phyloP scores from a whole-genome alignment of 768 basidiomycete genomes.

The Guyanaporus albipodus region DNA sequence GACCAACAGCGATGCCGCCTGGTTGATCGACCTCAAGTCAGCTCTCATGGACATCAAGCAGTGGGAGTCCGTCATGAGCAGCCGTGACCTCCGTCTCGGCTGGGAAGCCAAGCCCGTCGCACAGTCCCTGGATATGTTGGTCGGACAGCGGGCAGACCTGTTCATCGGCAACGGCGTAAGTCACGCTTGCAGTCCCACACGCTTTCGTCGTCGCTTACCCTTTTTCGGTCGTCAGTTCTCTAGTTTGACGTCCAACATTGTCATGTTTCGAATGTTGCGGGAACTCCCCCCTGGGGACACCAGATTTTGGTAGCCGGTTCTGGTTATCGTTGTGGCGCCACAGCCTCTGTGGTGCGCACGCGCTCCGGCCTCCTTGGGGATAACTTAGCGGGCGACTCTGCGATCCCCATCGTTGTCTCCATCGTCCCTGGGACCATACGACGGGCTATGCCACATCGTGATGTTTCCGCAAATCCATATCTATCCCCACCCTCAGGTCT shows the following conservation, averaged over 20 bases:
- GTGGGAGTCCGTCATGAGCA: slow-evolving; percentile 52
- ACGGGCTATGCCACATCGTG: no score
- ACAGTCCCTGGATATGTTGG: slow-evolving; percentile 65
- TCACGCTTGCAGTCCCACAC: slow-evolving; percentile 8
- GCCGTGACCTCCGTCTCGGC: slow-evolving; percentile 48
- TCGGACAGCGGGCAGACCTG: slow-evolving; percentile 58
- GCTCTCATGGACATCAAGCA: slow-evolving; percentile 35
- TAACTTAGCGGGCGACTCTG: no score
- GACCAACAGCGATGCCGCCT: slow-evolving; percentile 56
- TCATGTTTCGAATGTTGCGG: slow-evolving; percentile 40
- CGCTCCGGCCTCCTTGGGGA: not conserved
- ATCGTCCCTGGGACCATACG: not conserved
- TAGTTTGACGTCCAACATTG: slow-evolving; percentile 45
- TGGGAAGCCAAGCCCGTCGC: slow-evolving; percentile 55
- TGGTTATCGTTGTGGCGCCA: not conserved
- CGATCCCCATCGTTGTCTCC: not conserved
- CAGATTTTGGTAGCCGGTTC: slow-evolving; percentile 36
- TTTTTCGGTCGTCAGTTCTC: slow-evolving; percentile 36
- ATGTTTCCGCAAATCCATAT: no score
- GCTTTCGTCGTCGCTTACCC: not conserved
- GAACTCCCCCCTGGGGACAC: slow-evolving; percentile 35
- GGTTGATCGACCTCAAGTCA: slow-evolving; percentile 43
- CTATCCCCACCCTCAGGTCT: not conserved
- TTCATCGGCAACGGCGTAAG: slow-evolving; percentile 71
- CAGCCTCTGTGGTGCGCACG: no score